A percentile compares a stretch with the other conserved stretches of the same genome.
Conservation (phyloP, 2,329 filamentous ascomycete genomes). For the Colletotrichum higginsianum region DNA sequence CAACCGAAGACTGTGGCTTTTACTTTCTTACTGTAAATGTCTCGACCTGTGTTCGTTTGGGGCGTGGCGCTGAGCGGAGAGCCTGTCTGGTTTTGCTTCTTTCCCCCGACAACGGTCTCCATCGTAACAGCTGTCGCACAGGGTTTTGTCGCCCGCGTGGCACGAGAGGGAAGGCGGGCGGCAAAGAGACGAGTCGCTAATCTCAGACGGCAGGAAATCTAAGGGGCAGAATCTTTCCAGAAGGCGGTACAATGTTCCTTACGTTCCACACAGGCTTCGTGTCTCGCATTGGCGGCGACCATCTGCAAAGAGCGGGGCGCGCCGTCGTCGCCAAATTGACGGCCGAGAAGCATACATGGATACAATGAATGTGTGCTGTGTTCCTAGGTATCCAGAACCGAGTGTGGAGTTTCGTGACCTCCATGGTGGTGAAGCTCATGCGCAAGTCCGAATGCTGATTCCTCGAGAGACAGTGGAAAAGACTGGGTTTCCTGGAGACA, state of each 20-base stretch:
- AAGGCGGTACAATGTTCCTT: conserved; percentile 26
- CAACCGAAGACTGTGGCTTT: conserved; percentile 12
- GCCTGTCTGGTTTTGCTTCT: conserved; percentile 30
- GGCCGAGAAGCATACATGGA: neutral
- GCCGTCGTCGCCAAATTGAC: neutral
- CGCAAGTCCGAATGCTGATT: neutral
- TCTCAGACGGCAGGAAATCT: conserved; percentile 36
- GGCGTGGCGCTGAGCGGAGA: conserved; percentile 21
- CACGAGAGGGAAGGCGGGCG: conserved; percentile 19
- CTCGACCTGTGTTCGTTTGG: conserved; percentile 18
- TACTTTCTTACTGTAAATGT: conserved; percentile 22
- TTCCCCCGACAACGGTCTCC: conserved; percentile 35
- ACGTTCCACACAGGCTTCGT: conserved; percentile 33
- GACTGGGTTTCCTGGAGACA: neutral
- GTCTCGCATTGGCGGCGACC: conserved; percentile 34
- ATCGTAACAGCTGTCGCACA: conserved; percentile 26
- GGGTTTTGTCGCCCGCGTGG: conserved; percentile 37
- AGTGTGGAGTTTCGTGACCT: neutral
- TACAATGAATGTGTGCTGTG: neutral
- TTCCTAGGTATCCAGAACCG: neutral
- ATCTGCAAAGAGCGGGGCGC: conserved; percentile 21
- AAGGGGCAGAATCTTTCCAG: conserved; percentile 40
- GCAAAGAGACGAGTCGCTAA: conserved; percentile 38
- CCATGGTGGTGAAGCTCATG: conserved; percentile 1
- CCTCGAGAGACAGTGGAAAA: neutral